phyloP scores from a whole-genome alignment of 1,284 basidiomycete species.

The Wolfiporia cocos region DNA sequence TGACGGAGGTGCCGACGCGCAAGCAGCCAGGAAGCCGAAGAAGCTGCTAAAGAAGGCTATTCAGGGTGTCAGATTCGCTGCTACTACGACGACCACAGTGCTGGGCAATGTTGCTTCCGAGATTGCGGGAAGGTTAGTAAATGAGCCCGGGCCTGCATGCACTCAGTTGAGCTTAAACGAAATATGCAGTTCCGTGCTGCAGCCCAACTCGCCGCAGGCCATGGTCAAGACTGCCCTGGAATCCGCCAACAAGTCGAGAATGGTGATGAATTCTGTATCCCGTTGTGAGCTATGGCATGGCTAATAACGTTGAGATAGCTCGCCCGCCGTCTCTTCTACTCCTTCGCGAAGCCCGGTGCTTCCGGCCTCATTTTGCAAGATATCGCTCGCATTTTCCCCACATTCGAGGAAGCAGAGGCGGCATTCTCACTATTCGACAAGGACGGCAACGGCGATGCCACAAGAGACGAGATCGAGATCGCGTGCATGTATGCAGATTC shows the following conservation, averaged over 20 bases:
- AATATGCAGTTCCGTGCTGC: conserved; percentile 63
- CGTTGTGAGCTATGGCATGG: no score
- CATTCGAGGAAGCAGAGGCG: conserved; percentile 56
- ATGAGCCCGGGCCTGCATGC: conserved; percentile 1
- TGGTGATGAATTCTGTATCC: conserved; percentile 27
- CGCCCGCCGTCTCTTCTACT: conserved; percentile 83
- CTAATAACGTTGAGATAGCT: conserved; percentile 42
- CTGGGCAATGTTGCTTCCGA: conserved; percentile 74
- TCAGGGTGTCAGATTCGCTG: conserved; percentile 65
- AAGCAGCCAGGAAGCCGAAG: conserved; percentile 45
- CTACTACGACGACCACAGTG: conserved; percentile 78
- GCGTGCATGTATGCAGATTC: conserved; percentile 52
- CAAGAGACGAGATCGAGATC: conserved; percentile 72
- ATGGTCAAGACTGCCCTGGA: conserved; percentile 77
- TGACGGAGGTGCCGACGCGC: conserved; percentile 29
- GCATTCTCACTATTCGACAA: conserved; percentile 79
- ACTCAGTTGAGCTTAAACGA: background rate
- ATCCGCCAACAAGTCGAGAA: conserved; percentile 78
- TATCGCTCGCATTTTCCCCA: conserved; percentile 69
- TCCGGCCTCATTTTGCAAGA: conserved; percentile 64
- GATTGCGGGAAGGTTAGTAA: conserved; percentile 60
- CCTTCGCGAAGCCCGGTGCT: conserved; percentile 64
- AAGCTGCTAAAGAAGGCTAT: conserved; percentile 68
- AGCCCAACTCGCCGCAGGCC: conserved; percentile 83
- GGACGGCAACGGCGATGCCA: conserved; percentile 77